A percentile compares a stretch with the other conserved stretches of the same genome.
These are phyloP conservation scores for Suillus weaverae DNA, from an alignment of 768 basidiomycete genomes.

Conservation along the genomic window DNA sequence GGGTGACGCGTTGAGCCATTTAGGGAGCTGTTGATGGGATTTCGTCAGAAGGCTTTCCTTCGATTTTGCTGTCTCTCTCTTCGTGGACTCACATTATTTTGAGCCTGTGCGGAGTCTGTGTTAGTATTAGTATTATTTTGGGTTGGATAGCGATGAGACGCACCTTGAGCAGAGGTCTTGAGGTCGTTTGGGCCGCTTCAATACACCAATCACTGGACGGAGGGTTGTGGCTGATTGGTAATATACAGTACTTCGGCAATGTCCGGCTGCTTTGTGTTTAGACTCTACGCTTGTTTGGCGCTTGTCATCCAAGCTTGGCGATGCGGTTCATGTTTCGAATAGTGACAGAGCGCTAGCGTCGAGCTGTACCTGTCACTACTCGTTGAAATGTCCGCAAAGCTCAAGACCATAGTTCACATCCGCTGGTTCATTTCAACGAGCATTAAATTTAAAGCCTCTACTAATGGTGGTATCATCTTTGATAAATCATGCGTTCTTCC, in stretches of 20 bases:
- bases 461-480: neutral
- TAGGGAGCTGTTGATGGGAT: slow-evolving; percentile 15
- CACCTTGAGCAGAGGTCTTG: slow-evolving; percentile 25
- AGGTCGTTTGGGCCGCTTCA: slow-evolving; percentile 33
- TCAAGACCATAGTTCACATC: neutral
- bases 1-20: slow-evolving; percentile 99
- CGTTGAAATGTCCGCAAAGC: neutral
- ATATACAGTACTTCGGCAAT: slow-evolving; percentile 30
- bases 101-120: neutral
- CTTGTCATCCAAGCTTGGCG: neutral
- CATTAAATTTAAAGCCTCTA: too few relatives aligned
- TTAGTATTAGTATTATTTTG: neutral
- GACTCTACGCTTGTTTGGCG: too few relatives aligned
- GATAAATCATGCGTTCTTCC: too few relatives aligned
- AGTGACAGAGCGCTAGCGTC: neutral
- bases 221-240: slow-evolving; percentile 30
- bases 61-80: neutral
- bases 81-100: slow-evolving; percentile 6
- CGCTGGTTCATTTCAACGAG: neutral
- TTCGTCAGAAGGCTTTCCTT: neutral
- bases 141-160: neutral
- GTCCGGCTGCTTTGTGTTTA: slow-evolving; percentile 15
- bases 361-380: neutral
- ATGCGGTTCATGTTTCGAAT: neutral
- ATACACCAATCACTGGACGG: slow-evolving; percentile 15